phyloP scores from a whole-genome alignment of 305 asterid genomes.

The Rubia tinctorum region DNA sequence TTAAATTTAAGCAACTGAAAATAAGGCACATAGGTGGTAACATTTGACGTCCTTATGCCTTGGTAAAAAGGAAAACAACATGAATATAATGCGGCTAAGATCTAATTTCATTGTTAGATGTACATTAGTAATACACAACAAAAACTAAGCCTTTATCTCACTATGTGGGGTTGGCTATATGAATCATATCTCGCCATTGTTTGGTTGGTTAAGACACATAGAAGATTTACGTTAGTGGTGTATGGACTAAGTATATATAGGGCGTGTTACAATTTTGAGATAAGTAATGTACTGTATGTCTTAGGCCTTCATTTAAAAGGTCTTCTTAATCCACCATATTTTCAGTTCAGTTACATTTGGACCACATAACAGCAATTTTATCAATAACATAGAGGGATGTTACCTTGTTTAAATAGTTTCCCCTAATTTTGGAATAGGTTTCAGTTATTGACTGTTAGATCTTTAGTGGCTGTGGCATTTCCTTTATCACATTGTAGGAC shows the following conservation, averaged over 20 bases:
- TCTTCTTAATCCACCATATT: too few species aligned
- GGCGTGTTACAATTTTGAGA: background rate
- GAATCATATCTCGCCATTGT: background rate
- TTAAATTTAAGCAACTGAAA: background rate
- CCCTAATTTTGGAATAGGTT: background rate
- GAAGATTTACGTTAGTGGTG: background rate
- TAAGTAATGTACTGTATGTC: background rate
- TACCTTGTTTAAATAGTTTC: background rate
- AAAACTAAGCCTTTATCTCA: too few species aligned
- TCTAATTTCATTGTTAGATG: background rate
- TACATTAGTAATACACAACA: background rate
- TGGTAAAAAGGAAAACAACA: background rate
- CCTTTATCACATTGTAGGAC: background rate
- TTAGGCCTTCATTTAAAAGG: slow-evolving; percentile 1
- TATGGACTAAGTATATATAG: background rate
- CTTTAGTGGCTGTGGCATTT: background rate
- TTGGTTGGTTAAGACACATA: too few species aligned
- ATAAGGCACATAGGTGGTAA: background rate
- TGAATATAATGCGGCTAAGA: background rate
- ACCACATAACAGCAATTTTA: background rate
- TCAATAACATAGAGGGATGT: background rate
- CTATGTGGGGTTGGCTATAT: too few species aligned
- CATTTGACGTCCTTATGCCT: background rate
- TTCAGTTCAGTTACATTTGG: background rate
- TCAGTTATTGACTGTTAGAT: background rate